Conservation (phyloP, 441 rosid species). For the Populus hybrid region DNA sequence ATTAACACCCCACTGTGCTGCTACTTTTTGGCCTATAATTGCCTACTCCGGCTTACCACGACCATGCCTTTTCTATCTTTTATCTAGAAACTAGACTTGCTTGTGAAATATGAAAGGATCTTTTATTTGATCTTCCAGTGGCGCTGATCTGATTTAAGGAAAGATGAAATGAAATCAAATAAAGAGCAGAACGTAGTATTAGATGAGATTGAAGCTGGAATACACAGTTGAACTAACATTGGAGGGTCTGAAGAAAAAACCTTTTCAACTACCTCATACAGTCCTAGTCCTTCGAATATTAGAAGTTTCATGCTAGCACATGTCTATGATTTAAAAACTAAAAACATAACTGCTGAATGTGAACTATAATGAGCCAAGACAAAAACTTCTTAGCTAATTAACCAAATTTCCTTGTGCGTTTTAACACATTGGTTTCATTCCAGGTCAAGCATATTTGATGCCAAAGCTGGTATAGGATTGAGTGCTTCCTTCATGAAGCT, state of each 20-base stretch:
- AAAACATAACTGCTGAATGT: neutral
- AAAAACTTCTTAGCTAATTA: neutral
- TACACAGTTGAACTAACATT: neutral
- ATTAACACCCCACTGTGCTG: too few relatives aligned
- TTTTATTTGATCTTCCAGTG: neutral
- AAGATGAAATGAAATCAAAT: neutral
- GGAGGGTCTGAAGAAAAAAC: neutral
- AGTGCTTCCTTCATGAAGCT: slow-evolving; percentile 77
- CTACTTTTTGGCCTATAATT: too few relatives aligned
- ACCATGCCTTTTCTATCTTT: neutral
- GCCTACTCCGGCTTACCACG: too few relatives aligned
- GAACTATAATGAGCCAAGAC: neutral
- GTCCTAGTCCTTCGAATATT: neutral
- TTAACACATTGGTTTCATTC: slow-evolving; percentile 1
- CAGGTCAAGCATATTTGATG: slow-evolving; percentile 98
- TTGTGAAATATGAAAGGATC: neutral
- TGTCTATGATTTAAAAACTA: neutral
- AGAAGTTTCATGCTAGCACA: neutral
- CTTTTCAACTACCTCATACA: neutral
- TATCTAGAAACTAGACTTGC: neutral
- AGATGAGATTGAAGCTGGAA: neutral
- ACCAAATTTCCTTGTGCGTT: neutral
- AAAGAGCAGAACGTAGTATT: neutral
- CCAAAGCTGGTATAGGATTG: slow-evolving; percentile 94
- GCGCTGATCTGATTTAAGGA: neutral